Evolutionary conservation across 106 monocot species (phyloP).

Genomic region (Dendrobium catenatum): DNA sequence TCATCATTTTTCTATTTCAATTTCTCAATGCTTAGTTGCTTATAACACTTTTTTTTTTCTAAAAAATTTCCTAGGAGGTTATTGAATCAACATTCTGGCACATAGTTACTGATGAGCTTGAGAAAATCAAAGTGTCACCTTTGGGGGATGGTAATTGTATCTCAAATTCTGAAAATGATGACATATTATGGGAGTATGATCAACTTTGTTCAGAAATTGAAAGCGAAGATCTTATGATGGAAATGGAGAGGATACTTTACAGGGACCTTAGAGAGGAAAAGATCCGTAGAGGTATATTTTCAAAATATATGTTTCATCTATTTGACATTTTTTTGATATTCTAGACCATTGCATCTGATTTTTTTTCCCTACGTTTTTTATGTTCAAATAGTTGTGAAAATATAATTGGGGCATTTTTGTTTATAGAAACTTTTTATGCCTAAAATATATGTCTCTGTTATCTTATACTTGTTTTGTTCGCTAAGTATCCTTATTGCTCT

Average conservation of each 20-base stretch:
- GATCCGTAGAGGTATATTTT: conserved; percentile 56
- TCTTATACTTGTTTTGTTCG: background rate
- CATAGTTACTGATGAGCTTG: conserved; percentile 73
- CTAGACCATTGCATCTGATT: background rate
- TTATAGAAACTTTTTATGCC: background rate
- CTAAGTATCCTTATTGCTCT: background rate
- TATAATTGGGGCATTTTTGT: background rate
- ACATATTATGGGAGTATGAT: conserved; percentile 81
- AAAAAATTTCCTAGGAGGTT: conserved; percentile 31
- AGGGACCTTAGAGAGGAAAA: conserved; percentile 80
- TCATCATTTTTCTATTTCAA: background rate
- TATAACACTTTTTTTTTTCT: background rate
- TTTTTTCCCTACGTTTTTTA: background rate
- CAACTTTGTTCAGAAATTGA: conserved; percentile 36
- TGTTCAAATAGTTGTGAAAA: background rate
- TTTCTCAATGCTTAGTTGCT: background rate
- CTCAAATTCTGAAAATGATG: conserved; percentile 23
- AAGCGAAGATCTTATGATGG: conserved; percentile 75
- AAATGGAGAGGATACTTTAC: conserved; percentile 90
- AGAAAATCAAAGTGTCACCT: conserved; percentile 57
- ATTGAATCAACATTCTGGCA: conserved; percentile 46
- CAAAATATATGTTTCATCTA: background rate
- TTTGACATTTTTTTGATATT: background rate
- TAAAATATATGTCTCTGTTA: background rate
- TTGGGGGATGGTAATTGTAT: conserved; percentile 5